Conservation (phyloP, 2,329 filamentous ascomycete genomes). For the Alternaria solani region DNA sequence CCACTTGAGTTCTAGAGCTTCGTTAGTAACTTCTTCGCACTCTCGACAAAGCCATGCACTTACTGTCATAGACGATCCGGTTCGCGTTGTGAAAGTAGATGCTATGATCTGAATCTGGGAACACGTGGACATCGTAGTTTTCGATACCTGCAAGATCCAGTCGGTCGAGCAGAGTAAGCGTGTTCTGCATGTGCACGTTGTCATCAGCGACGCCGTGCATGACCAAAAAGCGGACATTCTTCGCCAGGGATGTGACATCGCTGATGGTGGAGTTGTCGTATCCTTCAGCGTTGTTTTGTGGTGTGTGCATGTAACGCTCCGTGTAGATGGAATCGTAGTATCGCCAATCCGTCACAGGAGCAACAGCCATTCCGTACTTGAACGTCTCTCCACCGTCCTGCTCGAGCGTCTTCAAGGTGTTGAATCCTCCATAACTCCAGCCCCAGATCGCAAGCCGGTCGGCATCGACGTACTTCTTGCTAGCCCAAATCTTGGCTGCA, state of each 20-base stretch:
- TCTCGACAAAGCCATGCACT: slow-evolving; percentile 52
- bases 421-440: slow-evolving; percentile 97
- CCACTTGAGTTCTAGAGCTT: slow-evolving; percentile 71
- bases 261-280: slow-evolving; percentile 78
- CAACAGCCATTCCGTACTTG: slow-evolving; percentile 96
- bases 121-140: slow-evolving; percentile 97
- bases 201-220: slow-evolving; percentile 98
- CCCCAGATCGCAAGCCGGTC: slow-evolving; percentile 93
- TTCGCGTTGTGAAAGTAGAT: slow-evolving; percentile 97
- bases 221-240: slow-evolving; percentile 86
- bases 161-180: slow-evolving; percentile 83
- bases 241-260: slow-evolving; percentile 75
- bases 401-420: slow-evolving; percentile 93
- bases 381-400: slow-evolving; percentile 88
- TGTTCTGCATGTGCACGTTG: slow-evolving; percentile 97
- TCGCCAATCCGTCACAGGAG: slow-evolving; percentile 97
- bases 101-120: slow-evolving; percentile 93
- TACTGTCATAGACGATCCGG: slow-evolving; percentile 89
- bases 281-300: slow-evolving; percentile 78
- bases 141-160: slow-evolving; percentile 81
- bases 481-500: slow-evolving; percentile 83
- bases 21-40: slow-evolving; percentile 5
- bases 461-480: slow-evolving; percentile 82
- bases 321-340: slow-evolving; percentile 95
- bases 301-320: slow-evolving; percentile 96